Evolutionary conservation across 2,329 filamentous ascomycete genomes (phyloP), one percentile per base, ranked within the genome.

Genomic region (Epicoccum nigrum): DNA sequence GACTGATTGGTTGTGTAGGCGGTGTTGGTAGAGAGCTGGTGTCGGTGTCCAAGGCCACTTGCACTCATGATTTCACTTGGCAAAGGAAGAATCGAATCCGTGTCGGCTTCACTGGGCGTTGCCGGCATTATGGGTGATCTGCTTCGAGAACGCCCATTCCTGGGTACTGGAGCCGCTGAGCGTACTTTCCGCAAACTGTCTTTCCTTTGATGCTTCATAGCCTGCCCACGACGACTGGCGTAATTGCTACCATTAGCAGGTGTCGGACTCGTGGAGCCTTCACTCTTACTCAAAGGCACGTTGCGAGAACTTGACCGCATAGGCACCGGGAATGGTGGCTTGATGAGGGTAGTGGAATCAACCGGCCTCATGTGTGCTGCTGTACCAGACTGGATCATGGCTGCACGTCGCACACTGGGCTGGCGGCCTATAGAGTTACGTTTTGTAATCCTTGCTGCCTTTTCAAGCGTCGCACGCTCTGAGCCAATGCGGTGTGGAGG

Each of bases 241-340:
- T 72, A 58, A 19, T 58, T 51, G 34, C 64, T 66, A 46, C 63
- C 66, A 73, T 80, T 64, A 25, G 84, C 81, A 16, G 81, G 79
- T 1, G 87, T 91, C 1, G 92, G 92, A 68, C 90, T 96, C 56
- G 85, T 83, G 32, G 86, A 86, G 3, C 89, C 89, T 56, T 96
- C 91, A 68, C 89, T 92, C 42, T 82, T 78, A 59, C 83, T 87
- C 53, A 86, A 74, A 0, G 85, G 83, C 17, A 87, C 82, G 64
- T 88, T 86, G 53, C 92, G 85, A 5, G 92, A 99, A 73, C 93
- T 97, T 23, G 90, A 89, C 49, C 94, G 82, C 3, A 87, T 87
- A 0, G 94, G 94, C 6, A 99, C 96, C 0, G 94, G 92, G 77
- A 96, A 97, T 0, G 94, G 94, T 21, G 94, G 92, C 44, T 75